Evolutionary conservation across 768 basidiomycete species (phyloP).

Genomic region (Termitomyces sp.): DNA sequence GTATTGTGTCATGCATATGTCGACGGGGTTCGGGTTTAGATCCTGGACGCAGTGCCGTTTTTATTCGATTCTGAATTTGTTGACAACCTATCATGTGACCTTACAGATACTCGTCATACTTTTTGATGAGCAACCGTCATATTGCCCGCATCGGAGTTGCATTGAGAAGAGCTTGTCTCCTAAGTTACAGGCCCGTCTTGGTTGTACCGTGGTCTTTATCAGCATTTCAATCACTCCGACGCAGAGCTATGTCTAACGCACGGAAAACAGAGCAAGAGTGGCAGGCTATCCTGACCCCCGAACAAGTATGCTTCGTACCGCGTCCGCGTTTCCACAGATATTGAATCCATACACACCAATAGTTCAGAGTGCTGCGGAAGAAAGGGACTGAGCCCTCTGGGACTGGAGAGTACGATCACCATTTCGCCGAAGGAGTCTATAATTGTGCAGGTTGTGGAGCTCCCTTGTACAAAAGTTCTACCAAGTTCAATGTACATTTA

Average conservation of each 20-base stretch:
- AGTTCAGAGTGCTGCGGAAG: conserved; percentile 84
- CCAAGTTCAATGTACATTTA: conserved; percentile 73
- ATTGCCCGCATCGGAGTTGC: conserved; percentile 8
- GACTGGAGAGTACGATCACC: conserved; percentile 79
- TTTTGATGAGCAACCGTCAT: conserved; percentile 6
- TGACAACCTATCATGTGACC: neutral
- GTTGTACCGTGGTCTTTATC: neutral
- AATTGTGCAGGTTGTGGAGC: conserved; percentile 76
- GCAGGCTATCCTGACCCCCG: conserved; percentile 73
- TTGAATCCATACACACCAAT: neutral
- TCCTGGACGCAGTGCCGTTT: too few relatives aligned
- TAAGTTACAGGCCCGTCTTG: conserved; percentile 1
- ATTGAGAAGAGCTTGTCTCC: conserved; percentile 1
- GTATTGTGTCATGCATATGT: neutral
- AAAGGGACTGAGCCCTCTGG: conserved; percentile 84
- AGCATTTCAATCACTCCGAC: neutral
- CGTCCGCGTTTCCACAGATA: neutral
- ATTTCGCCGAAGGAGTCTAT: conserved; percentile 65
- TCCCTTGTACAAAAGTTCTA: conserved; percentile 82
- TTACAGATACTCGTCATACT: neutral
- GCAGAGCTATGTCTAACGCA: conserved; percentile 33
- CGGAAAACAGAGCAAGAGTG: conserved; percentile 75
- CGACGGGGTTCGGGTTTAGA: neutral
- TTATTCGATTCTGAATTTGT: too few relatives aligned
- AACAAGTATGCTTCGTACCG: conserved; percentile 58